Evolutionary conservation across 306 rosid genomes (phyloP), one percentile per base, ranked within the genome.

Genomic region (Cicer pinnatifidum): DNA sequence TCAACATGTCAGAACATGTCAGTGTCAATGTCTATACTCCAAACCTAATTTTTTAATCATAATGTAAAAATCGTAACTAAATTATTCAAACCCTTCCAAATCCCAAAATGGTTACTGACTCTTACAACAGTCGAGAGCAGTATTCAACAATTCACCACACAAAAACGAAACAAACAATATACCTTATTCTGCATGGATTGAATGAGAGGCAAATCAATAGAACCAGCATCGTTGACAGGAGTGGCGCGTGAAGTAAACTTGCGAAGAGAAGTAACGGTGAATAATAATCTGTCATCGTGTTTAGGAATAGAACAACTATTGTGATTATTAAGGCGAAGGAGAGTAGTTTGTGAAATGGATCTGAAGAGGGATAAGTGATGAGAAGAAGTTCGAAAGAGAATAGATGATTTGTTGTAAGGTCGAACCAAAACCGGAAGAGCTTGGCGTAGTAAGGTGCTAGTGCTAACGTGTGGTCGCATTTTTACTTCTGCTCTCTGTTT

Each of bases 151-250:
- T 28, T 28, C 5, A 28, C 35, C 35, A 28, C 4, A 28, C 35
- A 28, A 28, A 73, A 15, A 43, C 6, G 3, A 58, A 1, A 3
- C 35, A 2, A 45, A 45, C 6, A 6, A 3, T 6, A 85, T 6
- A 85, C 93, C 93, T 91, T 91, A 33, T 69, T 77, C 84, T 89
- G 80, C 97, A 91, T 89, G 69, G 93, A 88, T 16, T 82, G 90
- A 72, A 91, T 83, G 8, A 89, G 90, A 5, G 96, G 96, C 13
- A 70, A 88, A 76, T 89, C 91, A 51, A 89, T 64, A 58, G 90
- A 86, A 63, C 96, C 97, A 44, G 93, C 77, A 12, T 83, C 89
- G 58, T 81, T 88, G 62, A 85, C 85, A 48, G 84, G 65, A 6
- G 91, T 59, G 73, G 97, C 90, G 64, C 87, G 85, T 35, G 86